Evolutionary conservation across 75 land plant genomes (phyloP), one percentile per base, ranked within the genome.

Genomic region (Larix kaempferi): DNA sequence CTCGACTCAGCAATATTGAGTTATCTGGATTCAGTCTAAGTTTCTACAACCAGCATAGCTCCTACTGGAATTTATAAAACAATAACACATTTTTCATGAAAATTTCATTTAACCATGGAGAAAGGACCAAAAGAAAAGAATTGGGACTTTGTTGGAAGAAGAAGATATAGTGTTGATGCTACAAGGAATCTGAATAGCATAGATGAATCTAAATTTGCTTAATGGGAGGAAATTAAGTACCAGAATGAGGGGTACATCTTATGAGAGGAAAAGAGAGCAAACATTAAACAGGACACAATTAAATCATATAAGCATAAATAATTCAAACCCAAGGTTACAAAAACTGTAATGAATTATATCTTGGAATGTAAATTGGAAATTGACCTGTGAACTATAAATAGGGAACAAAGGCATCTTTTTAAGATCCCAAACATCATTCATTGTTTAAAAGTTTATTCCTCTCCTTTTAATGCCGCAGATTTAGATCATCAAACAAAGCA

Each of bases 1-100:
- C 35, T 65, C 35, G 2, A 69, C 11, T 21, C 23, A 69, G 49
- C 21, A 69, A 41, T 22, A 19, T 41, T 8, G 23, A 41, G 49
- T 1, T 39, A 21, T 69, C 11, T 41, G 22, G 23, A 69, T 69
- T 69, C 72, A 69, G 72, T 21, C 39, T 1, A 37, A 11, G n/a
- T 69, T 37, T 6, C 54, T 44, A 69, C 21, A 69, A 35, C 41
- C 44, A 33, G 35, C 21, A 69, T 37, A 69, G 22, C 3, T 39
- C n/a, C 49, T 41, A 69, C 49, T n/a, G 23, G 39, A 69, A 69
- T 69, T 8, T 41, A 41, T 69, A 69, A 41, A 69, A 69, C 54
- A 69, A 44, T 41, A 39, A 21, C 3, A 17, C 37, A 69, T 22
- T 69, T 41, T 41, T 23, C 2, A 69, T 8, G 49, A 17, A 22